These are phyloP conservation scores for Leishmania guyanensis DNA, from an alignment of 208 protist genomes.

Conservation along the genomic window DNA sequence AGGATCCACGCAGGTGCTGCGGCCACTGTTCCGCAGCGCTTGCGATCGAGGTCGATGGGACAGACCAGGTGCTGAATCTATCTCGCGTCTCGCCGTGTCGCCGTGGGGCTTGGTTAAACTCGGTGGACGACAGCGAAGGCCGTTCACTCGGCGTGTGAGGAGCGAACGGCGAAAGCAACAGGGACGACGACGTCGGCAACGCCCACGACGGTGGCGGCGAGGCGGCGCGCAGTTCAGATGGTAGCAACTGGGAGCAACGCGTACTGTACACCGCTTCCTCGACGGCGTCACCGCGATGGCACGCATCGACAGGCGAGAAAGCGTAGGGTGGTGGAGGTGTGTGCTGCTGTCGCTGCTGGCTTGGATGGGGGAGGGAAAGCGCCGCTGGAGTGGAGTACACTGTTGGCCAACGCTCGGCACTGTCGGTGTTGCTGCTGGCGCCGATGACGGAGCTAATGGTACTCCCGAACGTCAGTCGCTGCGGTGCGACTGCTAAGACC, in stretches of 20 bases:
- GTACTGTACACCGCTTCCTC: background rate
- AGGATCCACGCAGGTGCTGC: background rate
- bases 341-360: background rate
- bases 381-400: constrained; percentile 2
- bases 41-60: background rate
- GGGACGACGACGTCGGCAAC: constrained; percentile 1
- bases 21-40: background rate
- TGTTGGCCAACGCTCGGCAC: constrained; percentile 24
- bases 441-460: constrained; percentile 12
- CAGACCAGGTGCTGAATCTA: background rate
- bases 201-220: constrained; percentile 8
- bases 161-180: background rate
- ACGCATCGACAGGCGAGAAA: background rate
- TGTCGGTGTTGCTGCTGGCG: constrained; percentile 9
- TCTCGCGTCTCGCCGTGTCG: constrained; percentile 5
- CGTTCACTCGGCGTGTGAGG: constrained; percentile 24
- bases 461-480: constrained; percentile 30
- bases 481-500: constrained; percentile 9
- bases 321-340: constrained; percentile 14
- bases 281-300: background rate
- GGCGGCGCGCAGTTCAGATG: constrained; percentile 2
- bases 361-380: background rate
- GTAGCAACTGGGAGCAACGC: constrained; percentile 4
- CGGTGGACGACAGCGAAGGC: constrained; percentile 16
- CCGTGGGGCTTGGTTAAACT: constrained; percentile 10